phyloP scores from a whole-genome alignment of 2,329 filamentous ascomycete species.

The Diplodia mutila region DNA sequence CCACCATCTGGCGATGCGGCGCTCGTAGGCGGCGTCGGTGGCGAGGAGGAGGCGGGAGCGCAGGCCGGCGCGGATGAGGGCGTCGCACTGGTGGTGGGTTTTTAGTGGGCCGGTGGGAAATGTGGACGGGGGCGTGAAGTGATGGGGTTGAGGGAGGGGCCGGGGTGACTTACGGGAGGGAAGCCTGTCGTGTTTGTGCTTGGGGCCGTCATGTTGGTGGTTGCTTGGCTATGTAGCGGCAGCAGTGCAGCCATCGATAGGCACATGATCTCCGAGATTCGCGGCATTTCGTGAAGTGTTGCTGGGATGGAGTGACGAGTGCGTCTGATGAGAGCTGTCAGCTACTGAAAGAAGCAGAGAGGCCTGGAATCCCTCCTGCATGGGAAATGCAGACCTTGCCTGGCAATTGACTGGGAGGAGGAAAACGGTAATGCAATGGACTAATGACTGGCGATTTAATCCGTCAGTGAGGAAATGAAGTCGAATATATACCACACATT shows the following conservation, averaged over 20 bases:
- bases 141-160: no score
- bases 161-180: neutral
- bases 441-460: neutral
- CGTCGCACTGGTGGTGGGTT: neutral
- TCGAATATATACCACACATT: neutral
- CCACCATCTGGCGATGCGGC: neutral
- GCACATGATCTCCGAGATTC: neutral
- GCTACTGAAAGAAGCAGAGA: neutral
- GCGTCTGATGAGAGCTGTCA: neutral
- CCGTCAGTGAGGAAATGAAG: neutral
- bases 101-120: no score
- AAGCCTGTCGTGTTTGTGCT: neutral
- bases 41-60: neutral
- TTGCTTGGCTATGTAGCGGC: neutral
- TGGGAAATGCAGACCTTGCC: neutral
- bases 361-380: neutral
- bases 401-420: neutral
- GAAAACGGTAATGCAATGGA: neutral
- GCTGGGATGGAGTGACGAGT: neutral
- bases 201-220: neutral
- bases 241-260: neutral
- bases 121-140: no score
- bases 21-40: neutral
- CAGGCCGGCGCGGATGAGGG: neutral
- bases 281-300: neutral